These are phyloP conservation scores for Eucalyptus sp. DNA, from an alignment of 345 rosid species.

Conservation along the genomic window DNA sequence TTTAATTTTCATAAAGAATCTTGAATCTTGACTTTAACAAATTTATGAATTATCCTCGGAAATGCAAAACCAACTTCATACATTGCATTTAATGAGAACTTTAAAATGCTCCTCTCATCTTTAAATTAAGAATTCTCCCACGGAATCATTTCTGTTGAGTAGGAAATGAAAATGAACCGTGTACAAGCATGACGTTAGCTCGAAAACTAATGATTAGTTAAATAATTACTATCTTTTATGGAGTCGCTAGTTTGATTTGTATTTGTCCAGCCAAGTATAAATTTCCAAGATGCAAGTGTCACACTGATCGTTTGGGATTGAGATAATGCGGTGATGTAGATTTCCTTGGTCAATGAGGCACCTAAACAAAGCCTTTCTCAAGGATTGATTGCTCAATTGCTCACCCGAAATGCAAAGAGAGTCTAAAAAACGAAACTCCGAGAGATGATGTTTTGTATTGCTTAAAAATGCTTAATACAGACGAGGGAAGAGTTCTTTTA, in stretches of 20 bases:
- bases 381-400: no score
- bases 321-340: accelerated
- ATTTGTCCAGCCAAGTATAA: neutral
- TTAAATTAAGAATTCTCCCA: neutral
- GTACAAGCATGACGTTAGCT: neutral
- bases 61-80: neutral
- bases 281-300: accelerated
- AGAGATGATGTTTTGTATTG: no score
- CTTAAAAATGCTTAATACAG: no score
- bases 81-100: neutral
- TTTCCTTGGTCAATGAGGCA: no score
- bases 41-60: neutral
- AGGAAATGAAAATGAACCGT: neutral
- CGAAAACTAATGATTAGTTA: neutral
- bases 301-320: accelerated
- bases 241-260: neutral
- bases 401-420: no score
- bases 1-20: neutral
- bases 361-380: no score
- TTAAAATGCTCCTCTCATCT: neutral
- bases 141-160: neutral
- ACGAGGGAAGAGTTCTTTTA: no score
- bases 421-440: no score
- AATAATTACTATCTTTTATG: neutral
- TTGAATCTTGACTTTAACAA: neutral